Conservation (phyloP, 2,329 filamentous ascomycete species). For the Capronia coronata region DNA sequence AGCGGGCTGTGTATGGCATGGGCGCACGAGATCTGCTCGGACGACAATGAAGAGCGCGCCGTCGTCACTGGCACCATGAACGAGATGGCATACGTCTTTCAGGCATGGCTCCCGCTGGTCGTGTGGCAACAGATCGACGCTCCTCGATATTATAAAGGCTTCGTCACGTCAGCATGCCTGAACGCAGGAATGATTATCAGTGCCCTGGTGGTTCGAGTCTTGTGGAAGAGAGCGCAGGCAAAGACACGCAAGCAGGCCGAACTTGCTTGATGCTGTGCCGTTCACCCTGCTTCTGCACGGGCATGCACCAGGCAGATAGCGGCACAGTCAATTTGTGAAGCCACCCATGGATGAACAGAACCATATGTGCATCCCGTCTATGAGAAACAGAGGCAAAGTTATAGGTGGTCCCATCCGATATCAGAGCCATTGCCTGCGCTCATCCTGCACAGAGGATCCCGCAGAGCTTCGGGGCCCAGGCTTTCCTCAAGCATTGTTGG, state of each 20-base stretch:
- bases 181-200: conserved; percentile 31
- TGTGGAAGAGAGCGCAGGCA: conserved; percentile 38
- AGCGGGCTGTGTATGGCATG: conserved; percentile 49
- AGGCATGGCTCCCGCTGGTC: conserved; percentile 57
- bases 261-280: background rate
- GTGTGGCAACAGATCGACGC: conserved; percentile 59
- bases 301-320: background rate
- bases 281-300: background rate
- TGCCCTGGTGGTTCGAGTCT: conserved; percentile 40
- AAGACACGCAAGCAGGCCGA: conserved; percentile 29
- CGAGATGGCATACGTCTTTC: conserved; percentile 61
- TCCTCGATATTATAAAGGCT: conserved; percentile 56
- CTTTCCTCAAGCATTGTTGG: too few species aligned
- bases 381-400: too few species aligned
- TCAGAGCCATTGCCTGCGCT: too few species aligned
- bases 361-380: too few species aligned
- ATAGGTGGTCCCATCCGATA: too few species aligned
- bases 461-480: too few species aligned
- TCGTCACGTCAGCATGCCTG: conserved; percentile 47
- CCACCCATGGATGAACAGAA: too few species aligned
- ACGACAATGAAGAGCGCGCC: conserved; percentile 37
- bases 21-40: conserved; percentile 49
- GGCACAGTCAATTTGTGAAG: background rate
- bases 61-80: conserved; percentile 63
- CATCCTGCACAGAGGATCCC: too few species aligned